These are phyloP conservation scores for Scheffersomyces spartinae DNA, from an alignment of 805 yeast genomes.

Conservation along the genomic window DNA sequence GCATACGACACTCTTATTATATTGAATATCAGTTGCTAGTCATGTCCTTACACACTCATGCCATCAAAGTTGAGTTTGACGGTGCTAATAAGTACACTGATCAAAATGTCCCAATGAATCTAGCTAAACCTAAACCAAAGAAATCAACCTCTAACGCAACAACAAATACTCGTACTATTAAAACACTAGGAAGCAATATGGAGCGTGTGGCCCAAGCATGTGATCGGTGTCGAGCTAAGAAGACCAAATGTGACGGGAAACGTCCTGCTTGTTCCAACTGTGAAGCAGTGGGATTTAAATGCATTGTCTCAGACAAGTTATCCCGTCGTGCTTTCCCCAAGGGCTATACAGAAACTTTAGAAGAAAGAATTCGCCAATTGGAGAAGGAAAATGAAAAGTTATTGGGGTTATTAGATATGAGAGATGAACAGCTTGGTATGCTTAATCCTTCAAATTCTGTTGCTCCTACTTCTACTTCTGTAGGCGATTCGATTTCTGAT, in stretches of 20 bases:
- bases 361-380: constrained; percentile 76
- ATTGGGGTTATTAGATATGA: constrained; percentile 47
- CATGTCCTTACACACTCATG: too few relatives aligned
- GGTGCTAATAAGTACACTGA: too few relatives aligned
- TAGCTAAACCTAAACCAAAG: too few relatives aligned
- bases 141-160: too few relatives aligned
- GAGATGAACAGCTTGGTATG: constrained; percentile 58
- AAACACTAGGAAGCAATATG: constrained; percentile 53
- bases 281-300: constrained; percentile 73
- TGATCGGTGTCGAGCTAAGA: constrained; percentile 77
- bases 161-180: constrained; percentile 34
- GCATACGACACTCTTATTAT: too few relatives aligned
- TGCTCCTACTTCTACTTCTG: too few relatives aligned
- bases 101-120: too few relatives aligned
- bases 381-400: constrained; percentile 72
- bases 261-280: constrained; percentile 69
- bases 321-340: constrained; percentile 81
- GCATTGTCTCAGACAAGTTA: constrained; percentile 80
- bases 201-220: constrained; percentile 85
- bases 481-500: too few relatives aligned
- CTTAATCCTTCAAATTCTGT: too few relatives aligned
- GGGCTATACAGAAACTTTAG: constrained; percentile 85
- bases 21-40: too few relatives aligned
- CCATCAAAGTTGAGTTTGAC: too few relatives aligned
- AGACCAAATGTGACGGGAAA: constrained; percentile 69